These are phyloP conservation scores for Sanguinoderma infundibulare DNA, from an alignment of 1,284 basidiomycete genomes.

Conservation along the genomic window DNA sequence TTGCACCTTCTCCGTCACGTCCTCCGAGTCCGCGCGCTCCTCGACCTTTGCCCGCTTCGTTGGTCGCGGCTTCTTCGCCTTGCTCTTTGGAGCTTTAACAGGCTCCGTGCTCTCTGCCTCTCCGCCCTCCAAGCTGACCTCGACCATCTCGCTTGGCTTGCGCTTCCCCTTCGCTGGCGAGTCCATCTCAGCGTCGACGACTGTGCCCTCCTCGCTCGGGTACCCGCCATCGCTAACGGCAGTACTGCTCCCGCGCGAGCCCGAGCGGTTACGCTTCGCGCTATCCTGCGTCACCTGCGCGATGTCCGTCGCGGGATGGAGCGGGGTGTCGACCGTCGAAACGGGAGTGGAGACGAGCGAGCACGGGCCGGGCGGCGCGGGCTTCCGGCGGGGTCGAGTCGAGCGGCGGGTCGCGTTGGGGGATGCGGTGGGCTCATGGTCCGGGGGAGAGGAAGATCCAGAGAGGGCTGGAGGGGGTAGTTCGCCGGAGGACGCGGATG, in stretches of 20 bases:
- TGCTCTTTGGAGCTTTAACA: background rate
- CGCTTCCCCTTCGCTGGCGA: conserved; percentile 12
- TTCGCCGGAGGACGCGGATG: conserved; percentile 1
- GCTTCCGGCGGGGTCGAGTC: conserved; percentile 21
- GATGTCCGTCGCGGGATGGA: background rate
- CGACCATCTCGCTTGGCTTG: conserved; percentile 18
- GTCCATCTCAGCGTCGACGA: conserved; percentile 17
- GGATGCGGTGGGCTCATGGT: background rate
- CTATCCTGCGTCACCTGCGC: background rate
- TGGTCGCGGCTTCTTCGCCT: background rate
- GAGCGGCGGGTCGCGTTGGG: conserved; percentile 19
- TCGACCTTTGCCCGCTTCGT: background rate
- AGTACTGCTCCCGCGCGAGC: conserved; percentile 28
- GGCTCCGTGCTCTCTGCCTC: background rate
- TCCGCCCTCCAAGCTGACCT: background rate
- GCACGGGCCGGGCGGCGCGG: conserved; percentile 20
- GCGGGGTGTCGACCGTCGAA: conserved; percentile 15
- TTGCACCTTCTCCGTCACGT: background rate
- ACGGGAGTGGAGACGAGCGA: conserved; percentile 18
- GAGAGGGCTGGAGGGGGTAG: background rate
- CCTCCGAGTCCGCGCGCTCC: background rate
- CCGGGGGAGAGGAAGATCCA: background rate
- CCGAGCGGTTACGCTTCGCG: conserved; percentile 12
- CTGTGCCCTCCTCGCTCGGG: conserved; percentile 25
- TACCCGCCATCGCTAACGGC: conserved; percentile 28